Evolutionary conservation across 1,284 basidiomycete genomes (phyloP).

Genomic region (Cerrena zonata): DNA sequence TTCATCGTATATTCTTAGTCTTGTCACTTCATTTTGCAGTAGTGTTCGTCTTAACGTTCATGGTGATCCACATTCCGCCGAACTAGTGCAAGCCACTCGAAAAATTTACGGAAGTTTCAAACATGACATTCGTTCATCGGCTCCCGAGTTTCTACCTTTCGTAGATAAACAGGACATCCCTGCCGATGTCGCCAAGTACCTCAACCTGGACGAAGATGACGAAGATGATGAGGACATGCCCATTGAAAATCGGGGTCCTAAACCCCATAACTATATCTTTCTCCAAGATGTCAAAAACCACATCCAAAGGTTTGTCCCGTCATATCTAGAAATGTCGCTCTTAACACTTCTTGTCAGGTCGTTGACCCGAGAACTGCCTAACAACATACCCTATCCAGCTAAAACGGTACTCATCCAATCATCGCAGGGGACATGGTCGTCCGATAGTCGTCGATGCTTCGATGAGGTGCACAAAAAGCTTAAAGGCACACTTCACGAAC

Average conservation of each 20-base stretch:
- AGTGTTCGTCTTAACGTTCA: constrained; percentile 33
- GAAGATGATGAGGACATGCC: neutral
- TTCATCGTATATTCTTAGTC: constrained; percentile 38
- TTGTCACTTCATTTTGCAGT: constrained; percentile 41
- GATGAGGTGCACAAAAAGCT: constrained; percentile 26
- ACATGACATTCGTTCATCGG: constrained; percentile 25
- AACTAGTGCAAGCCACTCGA: constrained; percentile 33
- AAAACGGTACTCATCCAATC: constrained; percentile 36
- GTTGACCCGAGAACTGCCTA: constrained; percentile 45
- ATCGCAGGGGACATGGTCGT: constrained; percentile 35
- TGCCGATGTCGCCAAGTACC: neutral
- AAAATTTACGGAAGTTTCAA: constrained; percentile 32
- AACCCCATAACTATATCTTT: constrained; percentile 9
- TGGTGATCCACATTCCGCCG: constrained; percentile 30
- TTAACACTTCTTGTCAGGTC: constrained; percentile 31
- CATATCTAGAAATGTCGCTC: neutral
- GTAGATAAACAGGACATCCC: neutral
- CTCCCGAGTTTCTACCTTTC: constrained; percentile 12
- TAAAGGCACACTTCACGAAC: constrained; percentile 14
- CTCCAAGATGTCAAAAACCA: constrained; percentile 17
- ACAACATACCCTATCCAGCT: constrained; percentile 44
- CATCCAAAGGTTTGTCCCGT: constrained; percentile 16
- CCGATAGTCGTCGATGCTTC: constrained; percentile 35
- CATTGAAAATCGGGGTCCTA: neutral
- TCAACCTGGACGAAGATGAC: constrained; percentile 9